Base-by-base conservation (phyloP, 1,139 yeast genomes). In the Sugiyamaella xylanicola region DNA sequence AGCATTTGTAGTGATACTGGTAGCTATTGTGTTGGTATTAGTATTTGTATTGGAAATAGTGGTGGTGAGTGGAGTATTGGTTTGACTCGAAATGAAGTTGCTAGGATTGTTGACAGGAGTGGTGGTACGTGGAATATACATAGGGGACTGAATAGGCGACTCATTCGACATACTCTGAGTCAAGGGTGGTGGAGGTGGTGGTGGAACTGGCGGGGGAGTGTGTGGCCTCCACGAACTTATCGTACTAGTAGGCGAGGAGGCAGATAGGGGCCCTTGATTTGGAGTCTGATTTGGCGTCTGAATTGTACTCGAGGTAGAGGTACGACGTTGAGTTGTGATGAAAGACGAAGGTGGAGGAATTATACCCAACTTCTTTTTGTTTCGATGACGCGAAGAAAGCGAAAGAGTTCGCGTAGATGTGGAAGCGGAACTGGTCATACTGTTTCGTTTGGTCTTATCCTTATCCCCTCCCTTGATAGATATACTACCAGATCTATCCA, bases 301-400 rank as follows among this genome's bases (percentile, higher is more conserved):
- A 9, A 16, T 16, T n/a, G 37, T 13, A 16, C 51, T 40, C 2
- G 51, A 48, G 19, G 54, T 17, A 11, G 54, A 46, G 35, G 56
- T 44, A 41, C 42, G 21, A 20, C 32, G 39, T 21, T 45, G 48
- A 35, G n/a, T 46, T 5, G 29, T 25, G 16, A 22, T 36, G 20
- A 46, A 40, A 11, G 51, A 29, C 15, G 51, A 22, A 15, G 40
- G 56, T 1, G 43, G 58, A 45, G 57, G 55, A 8, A 54, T 51
- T 35, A 60, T 57, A 3, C 59, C 61, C 21, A 59, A 55, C 55
- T 56, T 57, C 56, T 57, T 59, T 49, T 57, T 59, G 54, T 59
- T 61, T 27, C 61, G 39, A n/a, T 35, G 42, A 15, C 40, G 27
- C 16, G 50, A 44, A 25, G 54, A 44, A n/a, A 47, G 21, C 13